These are phyloP conservation scores for Neolecta irregularis DNA, from an alignment of 1,139 yeast genomes.

Conservation along the genomic window DNA sequence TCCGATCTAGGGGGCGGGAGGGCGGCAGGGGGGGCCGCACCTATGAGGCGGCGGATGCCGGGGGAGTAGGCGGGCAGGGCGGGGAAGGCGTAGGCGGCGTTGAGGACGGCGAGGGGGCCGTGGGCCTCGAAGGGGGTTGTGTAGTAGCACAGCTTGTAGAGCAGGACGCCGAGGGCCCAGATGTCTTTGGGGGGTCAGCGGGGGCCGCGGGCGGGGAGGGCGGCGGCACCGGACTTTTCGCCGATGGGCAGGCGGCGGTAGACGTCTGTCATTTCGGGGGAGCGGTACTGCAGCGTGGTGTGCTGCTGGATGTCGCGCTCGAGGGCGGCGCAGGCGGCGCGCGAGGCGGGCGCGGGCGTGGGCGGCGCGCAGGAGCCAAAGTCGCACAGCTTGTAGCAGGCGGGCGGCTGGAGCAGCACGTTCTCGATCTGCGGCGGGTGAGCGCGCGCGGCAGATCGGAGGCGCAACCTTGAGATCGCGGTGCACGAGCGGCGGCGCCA, in stretches of 20 bases:
- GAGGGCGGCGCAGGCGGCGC: too few species aligned
- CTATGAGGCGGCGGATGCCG: slow-evolving; percentile 19
- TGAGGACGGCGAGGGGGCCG: slow-evolving; percentile 52
- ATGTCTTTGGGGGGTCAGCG: too few species aligned
- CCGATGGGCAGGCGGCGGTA: slow-evolving; percentile 74
- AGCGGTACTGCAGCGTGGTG: slow-evolving; percentile 93
- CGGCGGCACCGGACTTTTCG: too few species aligned
- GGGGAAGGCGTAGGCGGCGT: slow-evolving; percentile 47
- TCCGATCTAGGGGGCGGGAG: not conserved
- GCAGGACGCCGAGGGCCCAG: slow-evolving; percentile 89
- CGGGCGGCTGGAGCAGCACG: slow-evolving; percentile 60
- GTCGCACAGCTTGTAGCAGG: slow-evolving; percentile 73
- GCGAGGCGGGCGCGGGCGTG: slow-evolving; percentile 43
- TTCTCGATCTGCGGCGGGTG: too few species aligned
- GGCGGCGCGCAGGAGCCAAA: slow-evolving; percentile 82
- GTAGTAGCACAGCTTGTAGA: slow-evolving; percentile 82
- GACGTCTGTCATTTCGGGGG: slow-evolving; percentile 93
- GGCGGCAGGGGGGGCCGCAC: slow-evolving; percentile 1
- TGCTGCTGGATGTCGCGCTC: slow-evolving; percentile 78
- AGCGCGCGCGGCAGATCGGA: too few species aligned
- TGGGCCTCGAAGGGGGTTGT: slow-evolving; percentile 88
- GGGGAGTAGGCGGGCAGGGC: slow-evolving; percentile 27
- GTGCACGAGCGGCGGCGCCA: slow-evolving; percentile 69
- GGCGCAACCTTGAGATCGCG: slow-evolving; percentile 88
- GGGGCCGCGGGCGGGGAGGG: too few species aligned